These are phyloP conservation scores for Edaphochlamys debaryana DNA, from an alignment of 139 green algal species.

Conservation along the genomic window DNA sequence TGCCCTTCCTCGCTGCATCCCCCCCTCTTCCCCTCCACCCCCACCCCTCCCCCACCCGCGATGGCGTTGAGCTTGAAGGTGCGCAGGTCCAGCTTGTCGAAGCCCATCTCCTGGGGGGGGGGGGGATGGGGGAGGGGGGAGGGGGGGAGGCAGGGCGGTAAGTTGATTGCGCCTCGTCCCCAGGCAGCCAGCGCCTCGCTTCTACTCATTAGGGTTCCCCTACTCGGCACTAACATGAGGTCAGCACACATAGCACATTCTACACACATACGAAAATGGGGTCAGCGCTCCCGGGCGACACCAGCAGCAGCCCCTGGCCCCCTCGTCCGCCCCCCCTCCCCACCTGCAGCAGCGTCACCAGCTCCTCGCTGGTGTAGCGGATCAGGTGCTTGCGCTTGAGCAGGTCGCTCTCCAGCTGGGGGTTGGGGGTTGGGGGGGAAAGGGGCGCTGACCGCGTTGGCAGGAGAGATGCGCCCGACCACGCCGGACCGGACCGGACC, in stretches of 20 bases:
- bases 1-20: background rate
- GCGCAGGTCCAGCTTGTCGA: slow-evolving; percentile 61
- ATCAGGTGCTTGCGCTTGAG: slow-evolving; percentile 58
- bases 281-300: too few relatives aligned
- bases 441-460: too few relatives aligned
- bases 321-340: background rate
- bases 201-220: too few relatives aligned
- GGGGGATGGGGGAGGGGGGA: too few relatives aligned
- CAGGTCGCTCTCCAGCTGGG: slow-evolving; percentile 53
- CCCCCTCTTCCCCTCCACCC: background rate
- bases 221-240: too few relatives aligned
- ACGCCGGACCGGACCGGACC: background rate
- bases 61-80: slow-evolving; percentile 46
- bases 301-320: too few relatives aligned
- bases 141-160: too few relatives aligned
- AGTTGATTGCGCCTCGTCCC: too few relatives aligned
- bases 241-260: background rate
- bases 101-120: slow-evolving; percentile 54
- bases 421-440: background rate
- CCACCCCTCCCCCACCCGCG: slow-evolving; percentile 20
- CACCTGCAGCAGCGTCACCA: slow-evolving; percentile 49
- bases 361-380: slow-evolving; percentile 49
- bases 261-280: background rate
- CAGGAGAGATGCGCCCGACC: background rate
- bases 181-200: too few relatives aligned